Base-by-base conservation (phyloP, 768 basidiomycete genomes). In the Mycena crocata region DNA sequence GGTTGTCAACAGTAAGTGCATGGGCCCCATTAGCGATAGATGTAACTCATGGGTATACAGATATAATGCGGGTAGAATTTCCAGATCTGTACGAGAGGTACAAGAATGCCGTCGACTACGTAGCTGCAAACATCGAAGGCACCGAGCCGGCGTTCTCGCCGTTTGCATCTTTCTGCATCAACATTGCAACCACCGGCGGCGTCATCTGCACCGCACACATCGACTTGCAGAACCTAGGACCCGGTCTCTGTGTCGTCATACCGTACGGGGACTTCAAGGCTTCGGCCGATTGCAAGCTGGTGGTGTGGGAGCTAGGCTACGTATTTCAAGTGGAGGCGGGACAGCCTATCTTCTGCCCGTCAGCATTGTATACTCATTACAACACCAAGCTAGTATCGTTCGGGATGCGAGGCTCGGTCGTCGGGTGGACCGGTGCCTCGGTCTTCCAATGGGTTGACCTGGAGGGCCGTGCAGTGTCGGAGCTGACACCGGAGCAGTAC, bases 391-490 rank as follows among this genome's bases (percentile, higher is more conserved):
- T 56, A 9, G 30, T 56, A 28, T 17, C 55, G 5, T 30, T 40
- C 24, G 55, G 55, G 5, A 44, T 56, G 37, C 55, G 55, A 2
- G 55, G 55, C 8, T 56, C 55, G 6, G 28, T 56, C 24, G 55
- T 56, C 24, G 55, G 24, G 4, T 56, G 55, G 55, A 56, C 55
- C 23, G 56, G 56, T 19, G 56, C 42, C 4, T 44, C 56, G 3
- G 24, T 57, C 2, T 57, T 57, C 30, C 56, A 57, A 32, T 57
- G 46, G 23, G 56, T 46, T 3, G 56, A 57, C 17, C 28, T 57
- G 2, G 56, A 42, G n/a, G 44, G 56, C 21, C 39, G 56, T 9
- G 42, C 56, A 19, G 56, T 57, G 5, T 5, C 8, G 8, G 28
- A 57, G 13, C 19, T 57, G 17, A 6, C 28, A 2, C 19, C 7